Conservation (phyloP, 306 rosid genomes). For the Prinsepia uniflora region DNA sequence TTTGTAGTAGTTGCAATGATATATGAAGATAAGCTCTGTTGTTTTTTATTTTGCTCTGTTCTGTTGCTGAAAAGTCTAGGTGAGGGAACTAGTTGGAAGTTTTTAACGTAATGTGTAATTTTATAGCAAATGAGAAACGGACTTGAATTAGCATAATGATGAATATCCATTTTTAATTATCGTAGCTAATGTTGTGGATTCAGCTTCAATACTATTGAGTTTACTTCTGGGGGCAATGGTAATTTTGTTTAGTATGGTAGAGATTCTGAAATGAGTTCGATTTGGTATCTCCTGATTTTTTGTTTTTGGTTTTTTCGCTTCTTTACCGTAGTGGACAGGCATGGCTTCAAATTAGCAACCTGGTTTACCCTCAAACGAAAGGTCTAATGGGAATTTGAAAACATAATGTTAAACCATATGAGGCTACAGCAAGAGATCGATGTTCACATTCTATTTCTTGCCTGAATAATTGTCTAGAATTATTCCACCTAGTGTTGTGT, state of each 20-base stretch:
- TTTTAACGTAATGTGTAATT: not conserved
- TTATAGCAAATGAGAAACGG: not conserved
- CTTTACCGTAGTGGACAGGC: not conserved
- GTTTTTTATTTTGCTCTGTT: not conserved
- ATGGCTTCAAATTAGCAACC: not conserved
- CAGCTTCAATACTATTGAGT: not conserved
- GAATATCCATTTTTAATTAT: not conserved
- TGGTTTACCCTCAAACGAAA: not conserved
- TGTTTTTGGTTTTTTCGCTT: not conserved
- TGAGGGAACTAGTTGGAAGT: not conserved
- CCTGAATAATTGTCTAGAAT: not conserved
- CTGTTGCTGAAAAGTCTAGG: not conserved
- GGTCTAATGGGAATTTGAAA: not conserved
- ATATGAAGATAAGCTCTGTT: not conserved
- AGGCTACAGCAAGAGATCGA: not conserved
- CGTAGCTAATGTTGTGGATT: not conserved
- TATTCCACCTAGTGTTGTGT: not conserved
- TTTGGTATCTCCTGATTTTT: not conserved
- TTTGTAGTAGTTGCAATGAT: not conserved
- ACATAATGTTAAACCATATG: not conserved
- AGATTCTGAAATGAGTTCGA: not conserved
- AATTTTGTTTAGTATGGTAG: not conserved
- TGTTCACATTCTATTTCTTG: not conserved
- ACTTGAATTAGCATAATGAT: not conserved
- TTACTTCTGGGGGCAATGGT: not conserved